These are phyloP conservation scores for Solanum corneliomulleri DNA, from an alignment of 257 asterid genomes.

Conservation along the genomic window DNA sequence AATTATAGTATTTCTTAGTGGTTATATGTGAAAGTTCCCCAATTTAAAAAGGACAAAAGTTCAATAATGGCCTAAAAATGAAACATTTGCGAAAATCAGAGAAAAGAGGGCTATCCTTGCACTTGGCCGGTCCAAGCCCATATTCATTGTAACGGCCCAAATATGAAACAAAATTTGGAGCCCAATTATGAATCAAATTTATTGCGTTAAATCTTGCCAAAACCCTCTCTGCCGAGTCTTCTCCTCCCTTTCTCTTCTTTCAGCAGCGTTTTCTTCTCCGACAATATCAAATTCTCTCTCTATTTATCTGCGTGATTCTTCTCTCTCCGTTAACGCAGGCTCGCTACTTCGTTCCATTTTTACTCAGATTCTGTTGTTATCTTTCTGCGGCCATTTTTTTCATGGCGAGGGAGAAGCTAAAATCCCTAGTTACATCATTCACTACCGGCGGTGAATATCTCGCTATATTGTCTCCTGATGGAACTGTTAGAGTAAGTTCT, in stretches of 20 bases:
- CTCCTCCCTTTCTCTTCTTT: neutral
- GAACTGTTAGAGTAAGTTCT: slow-evolving; percentile 11
- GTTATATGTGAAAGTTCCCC: too few relatives aligned
- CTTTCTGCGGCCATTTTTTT: neutral
- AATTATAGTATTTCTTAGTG: too few relatives aligned
- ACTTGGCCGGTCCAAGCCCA: neutral
- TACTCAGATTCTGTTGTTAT: neutral
- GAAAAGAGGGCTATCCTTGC: neutral
- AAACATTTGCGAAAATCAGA: neutral
- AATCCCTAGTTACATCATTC: slow-evolving; percentile 9
- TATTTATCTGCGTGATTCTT: neutral
- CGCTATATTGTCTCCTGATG: slow-evolving; percentile 9
- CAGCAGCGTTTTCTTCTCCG: neutral
- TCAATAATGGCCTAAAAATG: neutral
- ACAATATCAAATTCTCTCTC: neutral
- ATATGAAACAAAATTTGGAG: neutral
- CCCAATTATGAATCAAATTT: neutral
- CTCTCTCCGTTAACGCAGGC: neutral
- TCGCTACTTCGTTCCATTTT: neutral
- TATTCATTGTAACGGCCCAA: neutral
- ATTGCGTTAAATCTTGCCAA: neutral
- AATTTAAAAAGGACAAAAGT: neutral
- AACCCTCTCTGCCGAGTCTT: neutral
- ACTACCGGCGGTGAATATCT: slow-evolving; percentile 13
- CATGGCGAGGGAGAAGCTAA: slow-evolving; percentile 17